phyloP scores from a whole-genome alignment of 2,329 filamentous ascomycete species.

The Fusarium albidum region DNA sequence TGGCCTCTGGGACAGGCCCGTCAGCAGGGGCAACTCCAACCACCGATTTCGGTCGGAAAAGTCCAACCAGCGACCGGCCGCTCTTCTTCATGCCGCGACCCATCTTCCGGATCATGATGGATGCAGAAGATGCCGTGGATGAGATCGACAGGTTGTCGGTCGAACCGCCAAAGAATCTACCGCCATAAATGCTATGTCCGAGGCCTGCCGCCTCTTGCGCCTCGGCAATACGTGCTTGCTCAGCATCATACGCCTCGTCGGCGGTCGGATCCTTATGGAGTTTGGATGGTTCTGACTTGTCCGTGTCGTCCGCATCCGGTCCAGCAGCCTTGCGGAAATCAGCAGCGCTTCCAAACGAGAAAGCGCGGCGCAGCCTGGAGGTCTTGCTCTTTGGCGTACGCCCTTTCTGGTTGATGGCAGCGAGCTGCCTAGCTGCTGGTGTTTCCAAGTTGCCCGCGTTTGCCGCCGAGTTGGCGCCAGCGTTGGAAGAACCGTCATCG shows the following conservation, averaged over 20 bases:
- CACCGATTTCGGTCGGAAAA: slow-evolving; percentile 94
- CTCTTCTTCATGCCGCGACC: slow-evolving; percentile 98
- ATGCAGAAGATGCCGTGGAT: slow-evolving; percentile 88
- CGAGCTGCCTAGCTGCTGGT: slow-evolving; percentile 83
- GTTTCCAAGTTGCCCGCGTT: slow-evolving; percentile 59
- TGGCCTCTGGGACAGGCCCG: slow-evolving; percentile 69
- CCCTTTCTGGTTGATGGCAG: slow-evolving; percentile 86
- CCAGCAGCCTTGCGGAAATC: slow-evolving; percentile 82
- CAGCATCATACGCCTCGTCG: slow-evolving; percentile 78
- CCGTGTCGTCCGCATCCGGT: slow-evolving; percentile 58
- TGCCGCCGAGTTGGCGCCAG: slow-evolving; percentile 39
- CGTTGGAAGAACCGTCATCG: slow-evolving; percentile 51
- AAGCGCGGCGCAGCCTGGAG: slow-evolving; percentile 84
- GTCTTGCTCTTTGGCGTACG: slow-evolving; percentile 83
- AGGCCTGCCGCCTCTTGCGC: slow-evolving; percentile 93
- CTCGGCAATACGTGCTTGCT: slow-evolving; percentile 90
- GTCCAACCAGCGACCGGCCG: slow-evolving; percentile 86
- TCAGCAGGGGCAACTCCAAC: slow-evolving; percentile 80
- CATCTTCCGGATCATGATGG: slow-evolving; percentile 98
- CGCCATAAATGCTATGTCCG: slow-evolving; percentile 92
- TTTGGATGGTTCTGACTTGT: slow-evolving; percentile 55
- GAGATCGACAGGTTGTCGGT: slow-evolving; percentile 95
- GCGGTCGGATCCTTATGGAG: slow-evolving; percentile 71
- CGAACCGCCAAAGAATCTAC: slow-evolving; percentile 85
- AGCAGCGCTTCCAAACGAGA: slow-evolving; percentile 95